Conservation (phyloP, 2,329 filamentous ascomycete genomes). For the Aspergillus fructus region DNA sequence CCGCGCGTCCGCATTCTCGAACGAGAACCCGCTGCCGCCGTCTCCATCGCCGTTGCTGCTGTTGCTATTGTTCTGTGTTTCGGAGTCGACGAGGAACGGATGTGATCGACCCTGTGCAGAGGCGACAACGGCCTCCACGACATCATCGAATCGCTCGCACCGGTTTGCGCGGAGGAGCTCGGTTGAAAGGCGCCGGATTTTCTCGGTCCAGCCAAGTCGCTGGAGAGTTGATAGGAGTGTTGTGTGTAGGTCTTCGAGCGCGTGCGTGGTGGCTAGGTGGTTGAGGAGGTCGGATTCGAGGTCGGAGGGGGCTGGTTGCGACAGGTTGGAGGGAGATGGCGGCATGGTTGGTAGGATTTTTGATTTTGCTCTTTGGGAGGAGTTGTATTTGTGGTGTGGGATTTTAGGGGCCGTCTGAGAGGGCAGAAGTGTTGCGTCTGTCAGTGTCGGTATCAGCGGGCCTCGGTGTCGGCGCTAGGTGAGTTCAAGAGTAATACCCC, state of each 20-base stretch:
- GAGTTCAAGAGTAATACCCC: background rate
- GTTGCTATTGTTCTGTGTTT: constrained; percentile 21
- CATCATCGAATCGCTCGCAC: constrained; percentile 57
- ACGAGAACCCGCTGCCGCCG: constrained; percentile 19
- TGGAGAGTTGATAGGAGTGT: constrained; percentile 56
- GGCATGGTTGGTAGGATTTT: constrained; percentile 10
- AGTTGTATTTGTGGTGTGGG: background rate
- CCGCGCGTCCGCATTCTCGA: constrained; percentile 45
- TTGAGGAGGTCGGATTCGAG: constrained; percentile 40
- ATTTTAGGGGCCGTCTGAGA: background rate
- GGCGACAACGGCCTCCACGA: constrained; percentile 54
- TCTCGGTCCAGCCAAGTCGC: constrained; percentile 59
- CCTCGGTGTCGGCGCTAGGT: background rate
- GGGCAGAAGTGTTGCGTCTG: background rate
- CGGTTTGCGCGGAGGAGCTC: constrained; percentile 59
- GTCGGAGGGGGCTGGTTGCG: constrained; percentile 24
- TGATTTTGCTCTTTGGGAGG: background rate
- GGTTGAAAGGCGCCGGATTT: constrained; percentile 54
- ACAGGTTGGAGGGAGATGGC: constrained; percentile 6
- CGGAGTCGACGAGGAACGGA: constrained; percentile 25
- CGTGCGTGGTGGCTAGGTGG: constrained; percentile 48
- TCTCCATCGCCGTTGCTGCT: constrained; percentile 6
- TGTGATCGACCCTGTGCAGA: constrained; percentile 39
- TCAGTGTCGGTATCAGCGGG: background rate
- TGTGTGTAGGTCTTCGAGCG: constrained; percentile 56